Conservation (phyloP, 371 early-diverging fungal species). For the Rhizopus sp. region DNA sequence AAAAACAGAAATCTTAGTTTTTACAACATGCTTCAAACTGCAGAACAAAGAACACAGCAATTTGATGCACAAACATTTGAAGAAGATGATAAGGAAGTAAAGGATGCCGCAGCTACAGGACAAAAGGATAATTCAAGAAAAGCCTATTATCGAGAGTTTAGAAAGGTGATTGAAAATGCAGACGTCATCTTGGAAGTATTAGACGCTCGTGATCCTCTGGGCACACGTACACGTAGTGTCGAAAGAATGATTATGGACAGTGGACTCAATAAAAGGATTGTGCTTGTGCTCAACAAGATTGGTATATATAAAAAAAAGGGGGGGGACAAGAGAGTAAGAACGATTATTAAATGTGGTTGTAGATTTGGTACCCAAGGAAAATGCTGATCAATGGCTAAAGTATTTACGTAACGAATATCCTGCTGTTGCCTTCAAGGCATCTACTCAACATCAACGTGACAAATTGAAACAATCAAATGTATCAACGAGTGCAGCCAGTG, state of each 20-base stretch:
- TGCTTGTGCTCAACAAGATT: constrained; percentile 96
- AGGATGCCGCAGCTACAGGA: constrained; percentile 75
- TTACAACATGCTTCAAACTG: constrained; percentile 67
- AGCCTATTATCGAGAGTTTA: constrained; percentile 93
- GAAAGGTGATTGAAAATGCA: constrained; percentile 93
- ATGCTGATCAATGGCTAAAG: constrained; percentile 90
- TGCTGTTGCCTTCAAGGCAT: constrained; percentile 94
- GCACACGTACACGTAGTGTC: constrained; percentile 89
- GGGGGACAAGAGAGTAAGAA: not conserved
- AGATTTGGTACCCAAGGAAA: constrained; percentile 94
- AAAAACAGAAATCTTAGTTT: constrained; percentile 37
- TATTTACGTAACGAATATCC: constrained; percentile 96
- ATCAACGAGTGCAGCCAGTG: constrained; percentile 61
- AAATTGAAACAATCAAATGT: constrained; percentile 81
- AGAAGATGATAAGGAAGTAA: constrained; percentile 51
- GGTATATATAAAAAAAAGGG: constrained; percentile 47
- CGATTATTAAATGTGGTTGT: constrained; percentile 2
- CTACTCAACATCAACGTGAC: constrained; percentile 90
- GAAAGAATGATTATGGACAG: constrained; percentile 88
- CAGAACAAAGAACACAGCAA: constrained; percentile 58
- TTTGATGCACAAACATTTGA: constrained; percentile 53
- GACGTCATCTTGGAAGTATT: constrained; percentile 98
- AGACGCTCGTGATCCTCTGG: constrained; percentile 97
- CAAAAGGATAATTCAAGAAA: constrained; percentile 85
- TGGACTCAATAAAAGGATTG: constrained; percentile 89